Percentiles rank a stretch among this genome's conserved stretches.
Evolutionary conservation across 148 eudicot species (phyloP).

Genomic region (Diospyros kaki): DNA sequence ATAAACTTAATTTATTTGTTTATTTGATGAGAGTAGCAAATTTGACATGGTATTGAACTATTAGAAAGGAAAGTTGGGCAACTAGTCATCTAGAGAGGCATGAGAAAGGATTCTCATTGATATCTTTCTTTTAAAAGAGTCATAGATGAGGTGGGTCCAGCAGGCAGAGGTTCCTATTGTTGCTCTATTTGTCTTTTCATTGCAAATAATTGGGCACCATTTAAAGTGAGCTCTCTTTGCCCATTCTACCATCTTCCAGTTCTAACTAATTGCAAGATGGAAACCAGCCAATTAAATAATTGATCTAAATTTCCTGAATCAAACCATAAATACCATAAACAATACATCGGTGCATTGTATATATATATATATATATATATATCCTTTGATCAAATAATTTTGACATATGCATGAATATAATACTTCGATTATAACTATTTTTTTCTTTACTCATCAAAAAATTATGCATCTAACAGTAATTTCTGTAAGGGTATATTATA

Average conservation of each 20-base stretch:
- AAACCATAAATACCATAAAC: not conserved
- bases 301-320: not conserved
- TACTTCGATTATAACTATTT: not conserved
- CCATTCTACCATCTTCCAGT: not conserved
- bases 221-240: not conserved
- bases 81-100: not conserved
- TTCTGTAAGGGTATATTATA: not conserved
- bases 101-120: conserved; percentile 7
- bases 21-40: too few species aligned
- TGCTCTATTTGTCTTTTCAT: not conserved
- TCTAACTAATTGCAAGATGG: not conserved
- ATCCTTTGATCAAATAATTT: too few species aligned
- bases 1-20: too few species aligned
- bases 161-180: not conserved
- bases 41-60: not conserved
- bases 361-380: not conserved
- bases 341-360: not conserved
- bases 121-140: not conserved
- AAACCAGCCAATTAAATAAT: not conserved
- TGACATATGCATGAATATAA: not conserved
- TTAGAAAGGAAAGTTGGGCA: not conserved
- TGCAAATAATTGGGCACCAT: not conserved
- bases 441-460: not conserved
- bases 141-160: not conserved
- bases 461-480: not conserved